phyloP scores from a whole-genome alignment of 75 land plant species.

The Pseudotsuga menziesii region DNA sequence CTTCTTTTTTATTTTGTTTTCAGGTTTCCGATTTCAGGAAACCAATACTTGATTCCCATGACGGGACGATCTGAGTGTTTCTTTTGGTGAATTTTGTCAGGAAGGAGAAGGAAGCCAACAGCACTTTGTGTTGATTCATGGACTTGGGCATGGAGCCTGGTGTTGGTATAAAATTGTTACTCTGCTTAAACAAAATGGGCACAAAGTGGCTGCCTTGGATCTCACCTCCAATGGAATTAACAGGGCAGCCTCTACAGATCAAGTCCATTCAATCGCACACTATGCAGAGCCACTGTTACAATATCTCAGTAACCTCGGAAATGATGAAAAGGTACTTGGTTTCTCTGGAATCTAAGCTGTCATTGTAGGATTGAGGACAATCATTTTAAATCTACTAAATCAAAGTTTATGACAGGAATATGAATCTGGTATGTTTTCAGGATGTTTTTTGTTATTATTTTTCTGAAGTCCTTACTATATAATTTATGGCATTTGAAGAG shows the following conservation, averaged over 20 bases:
- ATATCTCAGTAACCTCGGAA: neutral
- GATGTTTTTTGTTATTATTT: too few relatives aligned
- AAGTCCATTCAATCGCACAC: slow-evolving; percentile 2
- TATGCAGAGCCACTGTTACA: neutral
- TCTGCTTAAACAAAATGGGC: slow-evolving; percentile 20
- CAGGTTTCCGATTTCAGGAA: neutral
- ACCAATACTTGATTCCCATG: neutral
- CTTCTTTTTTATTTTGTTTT: neutral
- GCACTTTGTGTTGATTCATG: slow-evolving; percentile 42
- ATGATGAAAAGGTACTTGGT: slow-evolving; percentile 1
- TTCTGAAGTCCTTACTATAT: too few relatives aligned
- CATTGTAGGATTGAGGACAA: too few relatives aligned
- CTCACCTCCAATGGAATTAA: slow-evolving; percentile 27
- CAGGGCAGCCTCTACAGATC: slow-evolving; percentile 9
- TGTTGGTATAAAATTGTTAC: slow-evolving; percentile 29
- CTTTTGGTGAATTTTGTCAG: neutral
- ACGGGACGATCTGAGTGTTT: neutral
- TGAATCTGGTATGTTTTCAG: too few relatives aligned
- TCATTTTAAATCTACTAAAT: too few relatives aligned
- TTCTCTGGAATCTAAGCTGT: too few relatives aligned
- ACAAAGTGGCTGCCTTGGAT: slow-evolving; percentile 31
- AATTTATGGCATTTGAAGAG: too few relatives aligned
- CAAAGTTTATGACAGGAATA: too few relatives aligned
- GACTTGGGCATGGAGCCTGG: slow-evolving; percentile 40
- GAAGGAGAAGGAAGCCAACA: neutral